A percentile compares a stretch with the other conserved stretches of the same genome.
phyloP scores from a whole-genome alignment of 2,329 filamentous ascomycete genomes.

The Aspergillus quadrilineatus region DNA sequence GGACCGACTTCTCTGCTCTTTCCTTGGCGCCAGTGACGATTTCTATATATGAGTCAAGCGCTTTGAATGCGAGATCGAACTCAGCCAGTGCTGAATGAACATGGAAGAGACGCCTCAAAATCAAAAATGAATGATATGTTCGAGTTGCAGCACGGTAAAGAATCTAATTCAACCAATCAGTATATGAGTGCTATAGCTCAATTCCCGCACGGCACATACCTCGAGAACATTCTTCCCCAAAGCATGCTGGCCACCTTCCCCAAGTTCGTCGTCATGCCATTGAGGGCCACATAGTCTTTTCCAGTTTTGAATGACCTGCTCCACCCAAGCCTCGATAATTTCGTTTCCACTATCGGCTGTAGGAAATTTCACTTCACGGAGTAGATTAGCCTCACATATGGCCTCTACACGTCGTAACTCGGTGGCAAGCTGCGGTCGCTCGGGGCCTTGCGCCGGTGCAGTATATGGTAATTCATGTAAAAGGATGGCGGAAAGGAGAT shows the following conservation, averaged over 20 bases:
- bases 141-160: conserved; percentile 88
- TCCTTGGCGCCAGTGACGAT: conserved; percentile 84
- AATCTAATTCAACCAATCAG: conserved; percentile 52
- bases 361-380: conserved; percentile 79
- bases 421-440: conserved; percentile 63
- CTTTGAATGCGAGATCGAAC: conserved; percentile 86
- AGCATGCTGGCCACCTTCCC: conserved; percentile 73
- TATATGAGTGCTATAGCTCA: background rate
- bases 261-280: conserved; percentile 79
- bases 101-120: conserved; percentile 81
- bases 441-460: conserved; percentile 36
- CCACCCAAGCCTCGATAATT: conserved; percentile 79
- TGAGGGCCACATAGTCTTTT: conserved; percentile 71
- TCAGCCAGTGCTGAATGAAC: conserved; percentile 86
- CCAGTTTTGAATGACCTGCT: conserved; percentile 83
- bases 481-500: conserved; percentile 72
- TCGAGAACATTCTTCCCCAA: conserved; percentile 75
- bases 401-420: conserved; percentile 79
- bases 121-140: conserved; percentile 90
- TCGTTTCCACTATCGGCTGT: conserved; percentile 74
- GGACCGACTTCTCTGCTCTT: conserved; percentile 68
- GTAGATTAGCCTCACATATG: conserved; percentile 74
- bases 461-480: conserved; percentile 51
- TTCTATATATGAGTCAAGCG: conserved; percentile 87
- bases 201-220: conserved; percentile 36